phyloP scores from a whole-genome alignment of 2,329 filamentous ascomycete species.

The Gnomoniopsis sp. region DNA sequence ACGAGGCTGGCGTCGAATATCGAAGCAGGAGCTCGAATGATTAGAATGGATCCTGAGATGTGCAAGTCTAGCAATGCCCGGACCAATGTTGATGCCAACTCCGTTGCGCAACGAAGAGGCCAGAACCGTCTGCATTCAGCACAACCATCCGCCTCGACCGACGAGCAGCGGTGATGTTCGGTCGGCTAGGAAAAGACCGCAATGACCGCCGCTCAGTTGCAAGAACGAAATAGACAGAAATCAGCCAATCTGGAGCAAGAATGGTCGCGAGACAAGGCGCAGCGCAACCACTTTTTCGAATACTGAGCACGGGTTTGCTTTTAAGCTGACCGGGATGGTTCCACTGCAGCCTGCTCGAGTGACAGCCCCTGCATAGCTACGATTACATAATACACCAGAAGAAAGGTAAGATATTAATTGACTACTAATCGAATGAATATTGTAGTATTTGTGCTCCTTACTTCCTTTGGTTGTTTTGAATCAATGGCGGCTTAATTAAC shows the following conservation, averaged over 20 bases:
- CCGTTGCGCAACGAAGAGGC: conserved; percentile 17
- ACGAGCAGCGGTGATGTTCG: conserved; percentile 1
- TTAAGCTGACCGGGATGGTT: not conserved
- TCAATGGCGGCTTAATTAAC: no score
- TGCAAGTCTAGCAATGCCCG: conserved; percentile 3
- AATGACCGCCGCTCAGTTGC: not conserved
- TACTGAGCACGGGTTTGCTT: not conserved
- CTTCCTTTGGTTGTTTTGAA: no score
- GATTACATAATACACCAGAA: not conserved
- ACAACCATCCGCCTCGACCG: conserved; percentile 7
- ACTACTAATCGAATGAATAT: no score
- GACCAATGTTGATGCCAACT: conserved; percentile 5
- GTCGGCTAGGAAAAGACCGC: not conserved
- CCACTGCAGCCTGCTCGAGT: not conserved
- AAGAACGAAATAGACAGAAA: not conserved
- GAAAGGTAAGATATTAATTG: no score
- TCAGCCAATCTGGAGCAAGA: not conserved
- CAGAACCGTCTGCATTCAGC: conserved; percentile 17
- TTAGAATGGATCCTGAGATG: not conserved
- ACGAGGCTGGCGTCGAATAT: conserved; percentile 1
- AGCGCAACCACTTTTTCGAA: not conserved
- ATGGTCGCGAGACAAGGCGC: not conserved
- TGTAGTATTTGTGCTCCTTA: no score
- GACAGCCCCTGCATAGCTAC: not conserved
- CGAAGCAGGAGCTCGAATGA: not conserved